Evolutionary conservation across 2,329 filamentous ascomycete species (phyloP).

Genomic region (Aspergillus neoniger): DNA sequence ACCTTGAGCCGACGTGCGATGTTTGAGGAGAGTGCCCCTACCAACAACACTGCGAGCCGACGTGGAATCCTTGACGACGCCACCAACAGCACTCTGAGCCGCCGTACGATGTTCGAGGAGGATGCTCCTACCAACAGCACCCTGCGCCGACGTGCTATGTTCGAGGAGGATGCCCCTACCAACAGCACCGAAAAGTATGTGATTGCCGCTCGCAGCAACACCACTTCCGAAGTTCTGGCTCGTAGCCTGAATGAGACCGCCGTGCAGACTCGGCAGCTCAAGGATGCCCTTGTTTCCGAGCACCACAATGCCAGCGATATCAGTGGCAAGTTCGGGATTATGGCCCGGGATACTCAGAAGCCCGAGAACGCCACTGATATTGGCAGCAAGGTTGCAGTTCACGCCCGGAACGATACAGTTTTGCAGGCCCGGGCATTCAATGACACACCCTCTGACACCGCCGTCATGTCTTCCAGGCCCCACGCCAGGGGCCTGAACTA

Average conservation of each 20-base stretch:
- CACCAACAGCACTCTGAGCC: not conserved
- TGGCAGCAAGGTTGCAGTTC: conserved; percentile 7
- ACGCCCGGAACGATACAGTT: conserved; percentile 14
- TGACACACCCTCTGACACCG: not conserved
- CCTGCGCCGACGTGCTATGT: not conserved
- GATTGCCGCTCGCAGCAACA: conserved; percentile 6
- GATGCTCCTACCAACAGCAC: not conserved
- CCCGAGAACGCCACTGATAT: no score
- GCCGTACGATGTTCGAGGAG: no score
- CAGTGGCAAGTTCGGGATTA: no score
- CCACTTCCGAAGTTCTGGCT: not conserved
- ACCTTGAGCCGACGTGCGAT: no score
- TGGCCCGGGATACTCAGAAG: no score
- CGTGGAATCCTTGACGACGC: not conserved
- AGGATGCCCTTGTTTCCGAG: no score
- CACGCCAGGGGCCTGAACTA: not conserved
- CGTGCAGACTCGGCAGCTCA: no score
- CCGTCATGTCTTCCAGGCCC: not conserved
- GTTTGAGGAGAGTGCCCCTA: no score
- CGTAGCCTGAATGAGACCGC: not conserved
- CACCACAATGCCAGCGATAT: no score
- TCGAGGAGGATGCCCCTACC: not conserved
- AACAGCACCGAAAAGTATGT: conserved; percentile 11
- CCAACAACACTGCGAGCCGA: not conserved
- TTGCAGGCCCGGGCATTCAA: conserved; percentile 7